These are phyloP conservation scores for Claviceps sp. DNA, from an alignment of 2,329 filamentous ascomycete species.

Conservation along the genomic window DNA sequence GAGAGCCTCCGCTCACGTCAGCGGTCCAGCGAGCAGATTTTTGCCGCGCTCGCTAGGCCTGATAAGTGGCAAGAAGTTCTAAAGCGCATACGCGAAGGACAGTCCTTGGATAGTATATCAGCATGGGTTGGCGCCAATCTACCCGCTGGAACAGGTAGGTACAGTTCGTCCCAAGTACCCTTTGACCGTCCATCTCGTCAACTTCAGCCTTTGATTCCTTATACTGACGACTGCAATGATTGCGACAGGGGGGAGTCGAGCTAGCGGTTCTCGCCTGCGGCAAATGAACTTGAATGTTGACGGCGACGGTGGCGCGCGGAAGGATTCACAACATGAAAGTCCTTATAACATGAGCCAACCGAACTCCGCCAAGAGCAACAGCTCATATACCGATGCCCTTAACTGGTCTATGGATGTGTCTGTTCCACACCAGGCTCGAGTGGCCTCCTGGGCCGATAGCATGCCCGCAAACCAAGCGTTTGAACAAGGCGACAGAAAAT, in stretches of 20 bases:
- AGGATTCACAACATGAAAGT: constrained; percentile 30
- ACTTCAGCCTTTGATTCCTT: constrained; percentile 4
- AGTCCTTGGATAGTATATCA: constrained; percentile 40
- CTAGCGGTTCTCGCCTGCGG: neutral
- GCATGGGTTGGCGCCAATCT: constrained; percentile 33
- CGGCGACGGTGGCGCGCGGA: constrained; percentile 17
- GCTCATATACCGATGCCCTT: constrained; percentile 32
- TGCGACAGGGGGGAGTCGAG: constrained; percentile 16
- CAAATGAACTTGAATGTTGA: constrained; percentile 17
- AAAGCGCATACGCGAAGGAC: constrained; percentile 36
- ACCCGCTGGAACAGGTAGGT: constrained; percentile 17
- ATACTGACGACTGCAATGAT: constrained; percentile 9
- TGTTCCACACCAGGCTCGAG: constrained; percentile 28
- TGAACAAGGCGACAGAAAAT: constrained; percentile 18
- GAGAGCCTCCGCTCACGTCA: constrained; percentile 41
- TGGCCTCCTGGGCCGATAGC: constrained; percentile 37
- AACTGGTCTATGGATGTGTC: constrained; percentile 29
- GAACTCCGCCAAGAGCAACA: constrained; percentile 30
- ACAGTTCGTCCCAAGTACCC: constrained; percentile 9
- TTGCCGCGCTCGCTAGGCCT: constrained; percentile 38
- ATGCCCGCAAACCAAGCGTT: constrained; percentile 21
- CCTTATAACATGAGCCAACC: constrained; percentile 38
- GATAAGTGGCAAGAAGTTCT: constrained; percentile 42
- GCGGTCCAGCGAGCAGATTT: constrained; percentile 39
- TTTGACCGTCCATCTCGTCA: constrained; percentile 8